Evolutionary conservation across 1,284 basidiomycete genomes (phyloP).

Genomic region (Ustilago sp.): DNA sequence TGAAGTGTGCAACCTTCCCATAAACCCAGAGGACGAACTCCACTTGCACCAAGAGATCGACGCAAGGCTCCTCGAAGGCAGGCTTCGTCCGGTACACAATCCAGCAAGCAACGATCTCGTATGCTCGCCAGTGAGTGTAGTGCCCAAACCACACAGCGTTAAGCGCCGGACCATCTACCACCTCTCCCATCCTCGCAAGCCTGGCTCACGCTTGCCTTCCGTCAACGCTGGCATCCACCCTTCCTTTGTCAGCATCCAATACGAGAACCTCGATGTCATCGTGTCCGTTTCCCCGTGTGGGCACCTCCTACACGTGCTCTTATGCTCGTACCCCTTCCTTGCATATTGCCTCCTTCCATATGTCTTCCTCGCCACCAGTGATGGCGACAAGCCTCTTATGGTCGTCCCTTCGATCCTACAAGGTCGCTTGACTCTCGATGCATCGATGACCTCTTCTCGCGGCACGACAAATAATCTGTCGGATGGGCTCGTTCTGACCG

Average conservation of each 20-base stretch:
- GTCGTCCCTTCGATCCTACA: too few species aligned
- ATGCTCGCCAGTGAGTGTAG: neutral
- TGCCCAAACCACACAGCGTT: conserved; percentile 1
- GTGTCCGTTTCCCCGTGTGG: neutral
- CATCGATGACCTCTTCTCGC: too few species aligned
- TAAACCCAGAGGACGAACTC: neutral
- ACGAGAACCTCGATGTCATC: neutral
- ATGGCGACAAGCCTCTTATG: too few species aligned
- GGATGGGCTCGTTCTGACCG: too few species aligned
- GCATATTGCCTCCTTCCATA: neutral
- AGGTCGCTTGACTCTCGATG: too few species aligned
- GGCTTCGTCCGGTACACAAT: neutral
- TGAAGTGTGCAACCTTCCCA: neutral
- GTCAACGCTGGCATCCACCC: neutral
- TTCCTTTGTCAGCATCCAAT: neutral
- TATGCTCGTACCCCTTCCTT: neutral
- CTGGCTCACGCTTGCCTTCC: neutral
- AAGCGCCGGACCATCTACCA: conserved; percentile 3
- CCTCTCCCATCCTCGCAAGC: neutral
- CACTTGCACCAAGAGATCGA: neutral
- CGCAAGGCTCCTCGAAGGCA: neutral
- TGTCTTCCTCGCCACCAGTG: too few species aligned
- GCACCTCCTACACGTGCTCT: too few species aligned
- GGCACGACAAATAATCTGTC: too few species aligned
- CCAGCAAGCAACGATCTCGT: neutral